phyloP scores from a whole-genome alignment of 1,284 basidiomycete species.

The Ustilago bromivora region DNA sequence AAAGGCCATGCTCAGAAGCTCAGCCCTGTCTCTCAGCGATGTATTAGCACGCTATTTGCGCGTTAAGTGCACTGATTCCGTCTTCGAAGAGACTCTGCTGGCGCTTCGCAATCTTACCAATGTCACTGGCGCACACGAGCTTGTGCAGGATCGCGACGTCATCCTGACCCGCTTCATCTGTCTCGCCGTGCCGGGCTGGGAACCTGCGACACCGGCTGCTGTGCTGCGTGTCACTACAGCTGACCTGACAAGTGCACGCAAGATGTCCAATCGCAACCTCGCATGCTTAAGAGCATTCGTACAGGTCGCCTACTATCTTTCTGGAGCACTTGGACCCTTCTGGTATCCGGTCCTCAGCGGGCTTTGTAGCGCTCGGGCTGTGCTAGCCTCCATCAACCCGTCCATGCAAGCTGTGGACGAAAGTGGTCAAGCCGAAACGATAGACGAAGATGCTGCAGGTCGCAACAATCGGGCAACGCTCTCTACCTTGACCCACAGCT shows the following conservation, averaged over 20 bases:
- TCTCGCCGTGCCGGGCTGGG: slow-evolving; percentile 76
- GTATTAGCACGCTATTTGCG: slow-evolving; percentile 87
- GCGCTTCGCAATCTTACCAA: slow-evolving; percentile 87
- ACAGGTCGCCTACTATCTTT: slow-evolving; percentile 82
- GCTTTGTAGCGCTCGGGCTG: slow-evolving; percentile 50
- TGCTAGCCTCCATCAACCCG: slow-evolving; percentile 27
- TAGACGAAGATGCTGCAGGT: slow-evolving; percentile 11
- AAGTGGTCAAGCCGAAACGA: background rate
- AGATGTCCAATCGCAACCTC: slow-evolving; percentile 86
- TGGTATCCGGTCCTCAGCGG: slow-evolving; percentile 90
- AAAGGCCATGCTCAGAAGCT: slow-evolving; percentile 82
- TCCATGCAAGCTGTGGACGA: slow-evolving; percentile 3
- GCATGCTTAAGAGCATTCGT: slow-evolving; percentile 88
- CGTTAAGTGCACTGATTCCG: slow-evolving; percentile 86
- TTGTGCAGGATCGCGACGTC: slow-evolving; percentile 89
- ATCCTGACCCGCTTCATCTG: slow-evolving; percentile 88
- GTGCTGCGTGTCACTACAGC: slow-evolving; percentile 7
- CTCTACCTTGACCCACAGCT: slow-evolving; percentile 41
- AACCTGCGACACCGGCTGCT: slow-evolving; percentile 19
- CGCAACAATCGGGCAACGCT: slow-evolving; percentile 35
- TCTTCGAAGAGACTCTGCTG: slow-evolving; percentile 84
- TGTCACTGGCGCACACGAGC: slow-evolving; percentile 86
- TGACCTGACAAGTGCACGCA: slow-evolving; percentile 52
- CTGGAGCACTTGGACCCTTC: slow-evolving; percentile 83
- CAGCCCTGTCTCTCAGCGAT: slow-evolving; percentile 90